Base-by-base conservation (phyloP, 305 asterid species). In the Ruellia speciosa region DNA sequence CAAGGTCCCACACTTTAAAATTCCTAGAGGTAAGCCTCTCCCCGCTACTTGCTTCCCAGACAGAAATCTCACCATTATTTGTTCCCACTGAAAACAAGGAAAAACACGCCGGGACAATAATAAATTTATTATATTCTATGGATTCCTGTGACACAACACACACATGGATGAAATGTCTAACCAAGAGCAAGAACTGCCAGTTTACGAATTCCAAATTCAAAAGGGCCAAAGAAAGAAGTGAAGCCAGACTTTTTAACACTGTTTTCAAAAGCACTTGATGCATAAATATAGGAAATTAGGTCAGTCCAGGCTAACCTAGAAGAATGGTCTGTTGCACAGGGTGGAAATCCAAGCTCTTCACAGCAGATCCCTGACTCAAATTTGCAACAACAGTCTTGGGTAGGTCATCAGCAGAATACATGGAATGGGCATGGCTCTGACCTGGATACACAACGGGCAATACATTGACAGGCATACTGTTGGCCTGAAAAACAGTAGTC, bases 311-410 rank as follows among this genome's bases (percentile, higher is more conserved):
- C 86, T 67, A 60, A 85, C 94, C 86, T 54, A 80, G 69, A 66
- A 80, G 86, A 15, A 77, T 52, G 65, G 83, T 78, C 28, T 66
- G 79, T 20, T 76, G 84, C 51, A 19, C 43, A 16, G 95, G 90
- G 66, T 81, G 88, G 71, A 86, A 86, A 72, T 86, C 90, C 81
- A 81, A 72, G 80, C 81, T 84, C 68, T 77, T 81, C 64, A 84
- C 78, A 68, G 79, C 72, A 68, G 94, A 83, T 43, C 94, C 84
- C 69, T 74, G 89, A 74, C 58, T 76, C 68, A 86, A 62, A 69
- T 66, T 76, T 49, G 73, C 81, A 55, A 77, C 66, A n/a, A 79
- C 86, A 62, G 71, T 72, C 65, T 68, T 84, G 62, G 95, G 95
- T 12, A 84, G 71, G 75, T 84, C 84, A 65, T 83, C 86, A 51